These are phyloP conservation scores for Candida chauliodis DNA, from an alignment of 805 yeast genomes.

Conservation along the genomic window DNA sequence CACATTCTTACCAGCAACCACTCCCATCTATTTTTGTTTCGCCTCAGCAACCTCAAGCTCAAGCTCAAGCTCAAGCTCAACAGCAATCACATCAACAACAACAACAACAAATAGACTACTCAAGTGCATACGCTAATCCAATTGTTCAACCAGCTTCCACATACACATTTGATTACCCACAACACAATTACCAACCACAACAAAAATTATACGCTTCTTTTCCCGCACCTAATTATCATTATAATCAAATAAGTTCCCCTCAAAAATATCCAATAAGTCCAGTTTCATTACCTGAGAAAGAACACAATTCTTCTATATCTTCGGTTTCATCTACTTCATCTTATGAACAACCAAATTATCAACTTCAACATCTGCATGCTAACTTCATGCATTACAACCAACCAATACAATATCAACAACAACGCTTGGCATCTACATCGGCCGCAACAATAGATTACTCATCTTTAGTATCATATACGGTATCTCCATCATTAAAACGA, in stretches of 20 bases:
- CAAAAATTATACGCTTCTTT: constrained; percentile 5
- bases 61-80: too few species aligned
- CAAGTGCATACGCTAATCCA: not conserved
- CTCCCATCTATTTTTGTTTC: constrained; percentile 10
- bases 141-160: not conserved
- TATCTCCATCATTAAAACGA: constrained; percentile 27
- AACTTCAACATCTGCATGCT: not conserved
- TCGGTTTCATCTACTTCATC: constrained; percentile 1
- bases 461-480: constrained; percentile 32
- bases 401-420: constrained; percentile 1
- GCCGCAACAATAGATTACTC: constrained; percentile 25
- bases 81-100: constrained; percentile 7
- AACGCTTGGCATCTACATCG: constrained; percentile 2
- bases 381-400: not conserved
- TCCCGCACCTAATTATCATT: constrained; percentile 4
- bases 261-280: constrained; percentile 8
- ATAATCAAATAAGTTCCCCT: constrained; percentile 8
- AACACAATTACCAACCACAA: constrained; percentile 7
- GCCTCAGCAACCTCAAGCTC: constrained; percentile 7
- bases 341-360: not conserved
- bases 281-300: constrained; percentile 9
- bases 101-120: constrained; percentile 2
- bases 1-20: not conserved
- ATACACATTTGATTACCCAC: constrained; percentile 4
- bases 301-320: constrained; percentile 3